Conservation (phyloP, 148 eudicot species). For the Euryodendron excelsum region DNA sequence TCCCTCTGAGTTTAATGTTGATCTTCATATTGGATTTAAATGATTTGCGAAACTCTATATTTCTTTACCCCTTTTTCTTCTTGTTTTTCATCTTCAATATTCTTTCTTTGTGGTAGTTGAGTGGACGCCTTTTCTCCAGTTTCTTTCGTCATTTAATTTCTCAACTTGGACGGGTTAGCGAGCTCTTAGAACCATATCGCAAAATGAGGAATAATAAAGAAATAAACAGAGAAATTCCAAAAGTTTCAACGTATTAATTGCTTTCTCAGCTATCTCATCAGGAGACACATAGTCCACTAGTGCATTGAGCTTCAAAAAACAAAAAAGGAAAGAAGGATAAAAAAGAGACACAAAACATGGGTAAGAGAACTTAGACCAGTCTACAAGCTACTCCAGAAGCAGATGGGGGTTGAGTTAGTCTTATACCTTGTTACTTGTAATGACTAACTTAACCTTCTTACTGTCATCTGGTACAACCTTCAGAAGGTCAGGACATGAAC, state of each 20-base stretch:
- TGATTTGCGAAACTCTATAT: too few species aligned
- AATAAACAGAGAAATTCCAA: not conserved
- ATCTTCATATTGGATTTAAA: too few species aligned
- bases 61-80: too few species aligned
- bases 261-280: conserved; percentile 74
- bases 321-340: too few species aligned
- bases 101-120: too few species aligned
- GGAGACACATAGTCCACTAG: conserved; percentile 74
- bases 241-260: conserved; percentile 52
- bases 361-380: not conserved
- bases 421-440: conserved; percentile 77
- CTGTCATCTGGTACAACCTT: conserved; percentile 72
- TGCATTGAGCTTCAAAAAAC: conserved; percentile 71
- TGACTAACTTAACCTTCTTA: conserved; percentile 79
- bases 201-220: not conserved
- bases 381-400: not conserved
- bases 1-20: too few species aligned
- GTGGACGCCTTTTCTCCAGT: conserved; percentile 93
- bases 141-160: conserved; percentile 79
- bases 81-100: too few species aligned
- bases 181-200: not conserved
- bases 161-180: conserved; percentile 52
- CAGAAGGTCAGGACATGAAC: not conserved
- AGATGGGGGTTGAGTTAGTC: not conserved
- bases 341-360: too few species aligned